Evolutionary conservation across 306 rosid species (phyloP), one percentile per base, ranked within the genome.

Genomic region (Corylus heterophylla): DNA sequence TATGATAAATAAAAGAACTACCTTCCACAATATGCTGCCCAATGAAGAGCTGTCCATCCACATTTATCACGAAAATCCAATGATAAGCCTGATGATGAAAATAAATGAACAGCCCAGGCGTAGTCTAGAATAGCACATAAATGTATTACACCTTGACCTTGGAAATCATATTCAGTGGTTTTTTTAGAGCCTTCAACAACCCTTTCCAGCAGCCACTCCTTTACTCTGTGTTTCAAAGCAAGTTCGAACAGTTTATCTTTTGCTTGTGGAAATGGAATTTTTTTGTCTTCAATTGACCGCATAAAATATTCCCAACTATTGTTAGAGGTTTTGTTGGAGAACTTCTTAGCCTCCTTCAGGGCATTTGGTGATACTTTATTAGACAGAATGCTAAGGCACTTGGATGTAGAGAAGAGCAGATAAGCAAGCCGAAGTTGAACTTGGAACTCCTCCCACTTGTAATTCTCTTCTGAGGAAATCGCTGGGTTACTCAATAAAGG

Each of bases 31-130:
- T 78, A 90, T 52, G 98, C 98, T 49, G 98, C 99, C 99, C 99
- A 96, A 75, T 96, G 99, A 81, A 96, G 94, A 82, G 99, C 98
- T 25, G 99, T 91, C 99, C 99, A 93, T 82, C 99, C 98, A 83
- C 29, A 77, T 68, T 89, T 96, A 83, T 96, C 99, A 76, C 98
- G 98, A 79, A 91, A 89, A 88, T 93, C 89, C 67, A 96, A 81
- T 3, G 99, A 91, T 81, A 96, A 86, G 79, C 98, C 97, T 61
- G 99, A 89, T 89, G 89, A 87, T 29, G 86, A 82, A 88, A 89
- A 96, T 80, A 91, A 82, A 76, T 81, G 74, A 82, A 93, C 78
- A 48, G 97, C 94, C 99, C 99, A 96, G 51, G 90, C 82, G 87
- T 93, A 96, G 67, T 85, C 98, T 76, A 96, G 85, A 79, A 91